Base-by-base conservation (phyloP, 495 filamentous ascomycete genomes). In the Neurospora tetraspora region DNA sequence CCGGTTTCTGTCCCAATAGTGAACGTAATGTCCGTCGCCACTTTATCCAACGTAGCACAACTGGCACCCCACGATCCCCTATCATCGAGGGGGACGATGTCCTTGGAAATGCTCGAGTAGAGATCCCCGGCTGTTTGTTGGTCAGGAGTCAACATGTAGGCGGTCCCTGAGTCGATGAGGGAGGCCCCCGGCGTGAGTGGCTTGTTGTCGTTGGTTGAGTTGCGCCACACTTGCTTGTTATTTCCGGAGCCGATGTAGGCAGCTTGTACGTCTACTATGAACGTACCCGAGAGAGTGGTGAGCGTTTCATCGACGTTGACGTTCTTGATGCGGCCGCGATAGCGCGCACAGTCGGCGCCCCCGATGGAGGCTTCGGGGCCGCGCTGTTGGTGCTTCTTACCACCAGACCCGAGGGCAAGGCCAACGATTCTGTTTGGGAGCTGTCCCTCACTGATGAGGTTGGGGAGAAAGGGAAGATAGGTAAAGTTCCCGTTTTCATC, bases 321-420 rank as follows among this genome's bases (percentile, higher is more conserved):
- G 20, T 65, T 79, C 31, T 20, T 70, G 31, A 79, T 45, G 0
- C 71, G 40, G 72, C 74, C 73, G 23, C 65, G 20, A 75, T 77
- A 81, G 45, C 77, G 79, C 18, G 70, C 69, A 34, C 20, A 43
- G 61, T 82, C 80, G 31, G 65, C 73, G n/a, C 79, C 80, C 39
- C 81, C 81, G n/a, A 82, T 71, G 11, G 81, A 81, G 69, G 81
- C 72, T 73, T 79, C 73, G 31, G 75, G 76, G 39, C 75, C 77
- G 37, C 42, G 71, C 36, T 69, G 68, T 31, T 74, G 34, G 71
- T 59, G 47, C 1, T 47, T 20, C 20, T 27, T 14, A 27, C 42
- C 68, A 53, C 74, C 75, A 31, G 74, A 47, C 40, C 70, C n/a
- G 61, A 75, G 76, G 20, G 70, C 77, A 59, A 79, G 73, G 71